These are phyloP conservation scores for Talaromyces sp. DNA, from an alignment of 2,329 filamentous ascomycete species.

Conservation along the genomic window DNA sequence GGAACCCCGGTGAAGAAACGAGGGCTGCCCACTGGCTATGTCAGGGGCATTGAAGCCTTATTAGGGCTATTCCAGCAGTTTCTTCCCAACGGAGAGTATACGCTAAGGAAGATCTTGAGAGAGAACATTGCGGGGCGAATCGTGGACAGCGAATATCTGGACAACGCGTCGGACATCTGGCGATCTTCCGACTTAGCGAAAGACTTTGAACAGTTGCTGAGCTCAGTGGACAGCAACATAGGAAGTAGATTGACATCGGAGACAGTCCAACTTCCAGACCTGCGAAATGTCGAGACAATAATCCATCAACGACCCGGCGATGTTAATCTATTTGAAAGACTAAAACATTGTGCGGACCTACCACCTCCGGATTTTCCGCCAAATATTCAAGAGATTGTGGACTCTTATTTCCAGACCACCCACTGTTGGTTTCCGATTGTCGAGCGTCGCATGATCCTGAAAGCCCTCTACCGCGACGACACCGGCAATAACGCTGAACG, in stretches of 20 bases:
- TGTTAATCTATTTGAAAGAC: slow-evolving; percentile 18
- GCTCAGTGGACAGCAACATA: slow-evolving; percentile 9
- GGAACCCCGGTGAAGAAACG: slow-evolving; percentile 72
- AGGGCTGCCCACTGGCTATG: slow-evolving; percentile 77
- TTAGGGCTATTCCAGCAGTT: slow-evolving; percentile 46
- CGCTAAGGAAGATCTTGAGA: slow-evolving; percentile 52
- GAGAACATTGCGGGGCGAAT: slow-evolving; percentile 54
- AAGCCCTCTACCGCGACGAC: slow-evolving; percentile 48
- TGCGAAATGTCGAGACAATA: neutral
- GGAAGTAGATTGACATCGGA: slow-evolving; percentile 8
- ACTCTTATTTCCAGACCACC: slow-evolving; percentile 72
- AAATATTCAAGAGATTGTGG: slow-evolving; percentile 55
- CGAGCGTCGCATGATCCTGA: slow-evolving; percentile 63
- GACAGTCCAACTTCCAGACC: neutral
- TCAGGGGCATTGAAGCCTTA: slow-evolving; percentile 69
- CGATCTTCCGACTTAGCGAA: slow-evolving; percentile 19
- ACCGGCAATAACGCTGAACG: slow-evolving; percentile 42
- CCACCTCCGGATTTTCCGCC: slow-evolving; percentile 53
- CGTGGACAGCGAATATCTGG: slow-evolving; percentile 48
- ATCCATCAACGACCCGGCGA: neutral
- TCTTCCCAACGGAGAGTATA: slow-evolving; percentile 19
- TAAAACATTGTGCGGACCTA: slow-evolving; percentile 36
- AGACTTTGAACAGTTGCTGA: slow-evolving; percentile 14
- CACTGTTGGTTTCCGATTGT: slow-evolving; percentile 75
- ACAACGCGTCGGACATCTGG: slow-evolving; percentile 18